Percentiles rank a stretch among this genome's conserved stretches.
Conservation (phyloP, 768 basidiomycete genomes). For the Clathrus columnatus region DNA sequence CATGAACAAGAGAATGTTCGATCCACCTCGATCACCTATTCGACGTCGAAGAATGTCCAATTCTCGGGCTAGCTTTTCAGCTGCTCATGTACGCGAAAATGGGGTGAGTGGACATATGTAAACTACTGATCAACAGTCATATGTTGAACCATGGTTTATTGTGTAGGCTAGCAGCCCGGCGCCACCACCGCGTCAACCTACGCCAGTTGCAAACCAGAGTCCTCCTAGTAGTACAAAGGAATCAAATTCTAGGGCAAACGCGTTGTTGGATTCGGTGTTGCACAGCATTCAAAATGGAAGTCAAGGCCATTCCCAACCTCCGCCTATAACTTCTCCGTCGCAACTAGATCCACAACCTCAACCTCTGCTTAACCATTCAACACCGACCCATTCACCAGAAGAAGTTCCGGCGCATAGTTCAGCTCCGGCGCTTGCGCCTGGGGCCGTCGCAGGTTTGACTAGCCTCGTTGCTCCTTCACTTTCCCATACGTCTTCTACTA, state of each 20-base stretch:
- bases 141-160: too few species aligned
- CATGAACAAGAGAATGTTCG: constrained; percentile 49
- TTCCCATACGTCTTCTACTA: constrained; percentile 1
- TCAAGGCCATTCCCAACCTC: background rate
- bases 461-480: constrained; percentile 7
- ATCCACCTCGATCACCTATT: constrained; percentile 53
- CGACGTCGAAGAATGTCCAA: constrained; percentile 70
- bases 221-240: background rate
- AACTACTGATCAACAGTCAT: background rate
- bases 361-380: background rate
- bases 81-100: constrained; percentile 26
- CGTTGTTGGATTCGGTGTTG: constrained; percentile 56
- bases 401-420: too few species aligned
- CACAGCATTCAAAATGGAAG: constrained; percentile 39
- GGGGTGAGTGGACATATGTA: constrained; percentile 22
- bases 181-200: constrained; percentile 23
- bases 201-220: background rate
- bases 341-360: background rate
- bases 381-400: background rate
- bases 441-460: background rate
- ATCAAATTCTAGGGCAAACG: constrained; percentile 41
- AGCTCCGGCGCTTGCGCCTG: background rate
- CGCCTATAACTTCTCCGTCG: background rate
- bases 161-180: constrained; percentile 52
- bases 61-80: constrained; percentile 63